Evolutionary conservation across 1,139 yeast species (phyloP).

Genomic region (Blastobotrys buckinghamii): DNA sequence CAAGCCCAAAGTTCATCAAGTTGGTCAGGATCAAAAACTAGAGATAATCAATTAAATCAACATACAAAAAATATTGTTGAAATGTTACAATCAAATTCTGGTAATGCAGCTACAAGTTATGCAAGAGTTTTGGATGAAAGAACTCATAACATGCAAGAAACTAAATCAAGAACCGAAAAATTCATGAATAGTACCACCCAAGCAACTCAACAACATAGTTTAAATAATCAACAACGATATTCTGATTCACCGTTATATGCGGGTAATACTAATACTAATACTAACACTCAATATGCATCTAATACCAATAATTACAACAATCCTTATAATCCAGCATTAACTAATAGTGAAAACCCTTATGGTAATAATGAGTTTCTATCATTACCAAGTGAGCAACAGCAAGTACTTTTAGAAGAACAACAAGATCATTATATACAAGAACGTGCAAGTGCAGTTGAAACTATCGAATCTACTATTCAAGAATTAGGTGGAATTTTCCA

Average conservation of each 20-base stretch:
- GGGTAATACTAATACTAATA: constrained; percentile 3
- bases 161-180: constrained; percentile 79
- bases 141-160: constrained; percentile 75
- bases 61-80: constrained; percentile 86
- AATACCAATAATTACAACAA: constrained; percentile 7
- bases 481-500: constrained; percentile 94
- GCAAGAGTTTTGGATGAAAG: constrained; percentile 81
- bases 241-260: constrained; percentile 4
- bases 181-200: constrained; percentile 44
- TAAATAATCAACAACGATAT: not conserved
- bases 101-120: constrained; percentile 88
- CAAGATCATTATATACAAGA: constrained; percentile 69
- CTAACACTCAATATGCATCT: constrained; percentile 33
- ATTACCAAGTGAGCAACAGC: constrained; percentile 69
- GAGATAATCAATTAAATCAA: constrained; percentile 48
- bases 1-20: constrained; percentile 10
- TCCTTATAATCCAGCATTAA: constrained; percentile 14
- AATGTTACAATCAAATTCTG: constrained; percentile 78
- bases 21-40: not conserved
- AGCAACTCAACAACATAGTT: constrained; percentile 2
- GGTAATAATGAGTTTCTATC: constrained; percentile 35
- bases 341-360: constrained; percentile 34
- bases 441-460: constrained; percentile 86
- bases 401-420: constrained; percentile 57
- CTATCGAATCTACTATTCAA: constrained; percentile 90